These are phyloP conservation scores for Scutellaria minor DNA, from an alignment of 257 asterid species.

Conservation along the genomic window DNA sequence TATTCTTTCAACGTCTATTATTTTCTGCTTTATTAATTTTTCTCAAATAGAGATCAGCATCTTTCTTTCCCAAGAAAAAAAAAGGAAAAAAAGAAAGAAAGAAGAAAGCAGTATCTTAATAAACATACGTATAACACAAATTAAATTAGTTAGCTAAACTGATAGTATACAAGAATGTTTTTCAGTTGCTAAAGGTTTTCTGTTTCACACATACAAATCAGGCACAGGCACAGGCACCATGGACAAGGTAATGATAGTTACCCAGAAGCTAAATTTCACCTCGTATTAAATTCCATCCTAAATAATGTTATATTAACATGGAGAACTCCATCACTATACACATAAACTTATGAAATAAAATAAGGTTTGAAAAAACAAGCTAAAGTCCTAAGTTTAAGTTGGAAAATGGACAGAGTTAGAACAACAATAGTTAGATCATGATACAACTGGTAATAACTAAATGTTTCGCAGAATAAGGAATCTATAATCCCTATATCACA, in stretches of 20 bases:
- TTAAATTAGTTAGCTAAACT: neutral
- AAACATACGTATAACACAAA: neutral
- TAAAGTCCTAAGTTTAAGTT: neutral
- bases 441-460: conserved; percentile 15
- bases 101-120: conserved; percentile 1
- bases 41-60: no score
- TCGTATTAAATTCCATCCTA: neutral
- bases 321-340: no score
- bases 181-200: neutral
- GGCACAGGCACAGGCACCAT: neutral
- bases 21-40: neutral
- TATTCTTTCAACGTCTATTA: neutral
- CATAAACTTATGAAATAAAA: neutral
- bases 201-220: neutral
- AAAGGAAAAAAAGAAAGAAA: no score
- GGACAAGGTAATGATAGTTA: neutral
- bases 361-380: neutral
- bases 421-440: neutral
- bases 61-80: no score
- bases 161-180: neutral
- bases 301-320: neutral
- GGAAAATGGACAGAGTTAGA: conserved; percentile 14
- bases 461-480: neutral
- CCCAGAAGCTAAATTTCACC: neutral
- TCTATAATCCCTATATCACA: conserved; percentile 24